Evolutionary conservation across 2,329 filamentous ascomycete genomes (phyloP), one percentile per base, ranked within the genome.

Genomic region (Penicillium sp.): DNA sequence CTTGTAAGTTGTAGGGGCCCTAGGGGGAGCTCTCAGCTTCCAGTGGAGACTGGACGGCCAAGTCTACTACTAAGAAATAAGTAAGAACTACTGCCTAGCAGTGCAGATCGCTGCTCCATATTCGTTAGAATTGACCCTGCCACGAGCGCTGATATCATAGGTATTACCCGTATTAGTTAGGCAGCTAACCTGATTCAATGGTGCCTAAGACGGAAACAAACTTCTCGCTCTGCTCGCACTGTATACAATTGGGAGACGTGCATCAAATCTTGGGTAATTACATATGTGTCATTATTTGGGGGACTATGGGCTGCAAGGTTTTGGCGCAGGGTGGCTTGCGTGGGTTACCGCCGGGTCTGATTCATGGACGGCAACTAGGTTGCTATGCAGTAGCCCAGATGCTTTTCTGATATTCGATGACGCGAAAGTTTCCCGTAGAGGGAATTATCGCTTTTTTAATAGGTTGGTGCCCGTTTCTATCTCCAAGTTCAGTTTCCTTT

Each of bases 1-100:
- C 62, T 67, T 65, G 64, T 64, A 24, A n/a, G n/a, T n/a, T n/a
- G n/a, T n/a, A n/a, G n/a, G n/a, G n/a, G n/a, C n/a, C n/a, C n/a
- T n/a, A 66, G 58, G 55, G 57, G 55, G 44, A 55, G 56, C 55
- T 60, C 55, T 58, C 53, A 67, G 62, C 62, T 66, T 24, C 36
- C 16, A 37, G 65, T 67, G 65, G 65, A 66, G 64, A 59, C 56
- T 44, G 3, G 13, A 44, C 50, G 16, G 49, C 35, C 22, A 50
- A 39, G 10, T 37, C 41, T 44, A 4, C 13, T 27, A 24, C 24
- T 24, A 24, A 24, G 24, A 5, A 5, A 1, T 24, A 24, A 24
- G 24, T 24, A 24, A 31, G 9, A 16, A 3, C 31, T 6, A 24
- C 11, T 52, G 7, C 33, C 19, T 40, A 13, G 7, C 1, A 16